A percentile compares a stretch with the other conserved stretches of the same genome.
Evolutionary conservation across 1,284 basidiomycete genomes (phyloP).

Genomic region (Apiotrichum laibachii): DNA sequence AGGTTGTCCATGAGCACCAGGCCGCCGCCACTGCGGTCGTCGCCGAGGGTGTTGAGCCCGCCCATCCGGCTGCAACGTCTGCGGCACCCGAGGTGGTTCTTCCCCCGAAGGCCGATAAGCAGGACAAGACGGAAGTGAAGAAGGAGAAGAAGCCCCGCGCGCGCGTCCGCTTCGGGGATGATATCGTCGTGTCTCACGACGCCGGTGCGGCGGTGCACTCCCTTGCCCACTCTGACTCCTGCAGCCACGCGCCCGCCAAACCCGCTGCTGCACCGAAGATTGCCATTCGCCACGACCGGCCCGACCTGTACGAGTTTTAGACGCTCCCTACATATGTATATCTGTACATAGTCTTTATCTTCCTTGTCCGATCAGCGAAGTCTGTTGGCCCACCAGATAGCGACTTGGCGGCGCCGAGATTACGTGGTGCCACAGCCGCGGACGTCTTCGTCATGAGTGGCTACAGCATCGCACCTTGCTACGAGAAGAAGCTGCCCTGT

Average conservation of each 20-base stretch:
- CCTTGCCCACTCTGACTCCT: neutral
- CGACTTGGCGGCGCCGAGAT: too few species aligned
- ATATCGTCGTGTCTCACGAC: slow-evolving; percentile 19
- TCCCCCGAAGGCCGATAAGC: neutral
- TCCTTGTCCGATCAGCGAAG: too few species aligned
- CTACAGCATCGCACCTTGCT: too few species aligned
- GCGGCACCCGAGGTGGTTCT: neutral
- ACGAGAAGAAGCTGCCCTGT: too few species aligned
- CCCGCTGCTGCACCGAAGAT: slow-evolving; percentile 15
- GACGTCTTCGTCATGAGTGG: too few species aligned
- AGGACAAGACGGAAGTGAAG: neutral
- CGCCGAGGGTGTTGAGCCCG: neutral
- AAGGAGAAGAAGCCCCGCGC: slow-evolving; percentile 29
- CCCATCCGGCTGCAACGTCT: neutral
- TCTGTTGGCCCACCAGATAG: too few species aligned
- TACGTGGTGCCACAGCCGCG: too few species aligned
- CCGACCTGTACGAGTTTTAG: slow-evolving; percentile 55
- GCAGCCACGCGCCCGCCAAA: neutral
- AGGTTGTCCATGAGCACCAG: neutral
- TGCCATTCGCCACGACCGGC: slow-evolving; percentile 48
- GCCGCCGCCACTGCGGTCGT: neutral
- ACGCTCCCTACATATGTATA: too few species aligned
- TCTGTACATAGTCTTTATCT: too few species aligned
- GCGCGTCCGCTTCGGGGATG: slow-evolving; percentile 42
- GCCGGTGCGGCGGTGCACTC: too few species aligned